Evolutionary conservation across 148 eudicot species (phyloP).

Genomic region (Spergularia bocconei): DNA sequence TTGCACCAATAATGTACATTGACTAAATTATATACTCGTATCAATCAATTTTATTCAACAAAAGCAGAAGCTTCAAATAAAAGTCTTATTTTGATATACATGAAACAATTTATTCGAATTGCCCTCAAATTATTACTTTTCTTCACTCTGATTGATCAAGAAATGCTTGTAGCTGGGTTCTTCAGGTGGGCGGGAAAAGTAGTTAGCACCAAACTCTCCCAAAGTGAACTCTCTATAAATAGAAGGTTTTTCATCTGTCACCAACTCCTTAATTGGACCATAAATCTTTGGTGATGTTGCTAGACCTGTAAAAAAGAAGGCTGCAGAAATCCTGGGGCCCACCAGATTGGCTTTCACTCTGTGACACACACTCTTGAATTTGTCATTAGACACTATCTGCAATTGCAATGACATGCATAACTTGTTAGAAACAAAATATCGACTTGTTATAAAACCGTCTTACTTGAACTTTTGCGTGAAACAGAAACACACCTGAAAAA

Average conservation of each 20-base stretch:
- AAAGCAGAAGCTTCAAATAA: too few relatives aligned
- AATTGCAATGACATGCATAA: neutral
- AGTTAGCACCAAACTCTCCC: constrained; percentile 15
- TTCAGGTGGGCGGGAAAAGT: constrained; percentile 21
- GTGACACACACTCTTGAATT: constrained; percentile 34
- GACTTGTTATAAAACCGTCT: too few relatives aligned
- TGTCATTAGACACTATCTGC: constrained; percentile 34
- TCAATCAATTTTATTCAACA: too few relatives aligned
- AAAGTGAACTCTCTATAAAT: constrained; percentile 23
- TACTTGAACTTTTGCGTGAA: neutral
- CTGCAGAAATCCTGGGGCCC: constrained; percentile 47
- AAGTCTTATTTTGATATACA: too few relatives aligned
- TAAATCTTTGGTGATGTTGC: constrained; percentile 15
- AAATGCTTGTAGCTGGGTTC: neutral
- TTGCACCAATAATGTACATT: too few relatives aligned
- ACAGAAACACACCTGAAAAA: constrained; percentile 36
- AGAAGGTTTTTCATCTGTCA: constrained; percentile 36
- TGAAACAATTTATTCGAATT: too few relatives aligned
- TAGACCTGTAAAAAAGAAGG: constrained; percentile 29
- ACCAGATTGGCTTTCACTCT: constrained; percentile 28
- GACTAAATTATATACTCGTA: too few relatives aligned
- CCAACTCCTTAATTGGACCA: constrained; percentile 40
- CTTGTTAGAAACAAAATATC: too few relatives aligned
- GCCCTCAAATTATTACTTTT: neutral
- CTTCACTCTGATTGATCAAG: neutral